A percentile compares a stretch with the other conserved stretches of the same genome.
These are phyloP conservation scores for Suillus bovinus DNA, from an alignment of 768 basidiomycete genomes.

Conservation along the genomic window DNA sequence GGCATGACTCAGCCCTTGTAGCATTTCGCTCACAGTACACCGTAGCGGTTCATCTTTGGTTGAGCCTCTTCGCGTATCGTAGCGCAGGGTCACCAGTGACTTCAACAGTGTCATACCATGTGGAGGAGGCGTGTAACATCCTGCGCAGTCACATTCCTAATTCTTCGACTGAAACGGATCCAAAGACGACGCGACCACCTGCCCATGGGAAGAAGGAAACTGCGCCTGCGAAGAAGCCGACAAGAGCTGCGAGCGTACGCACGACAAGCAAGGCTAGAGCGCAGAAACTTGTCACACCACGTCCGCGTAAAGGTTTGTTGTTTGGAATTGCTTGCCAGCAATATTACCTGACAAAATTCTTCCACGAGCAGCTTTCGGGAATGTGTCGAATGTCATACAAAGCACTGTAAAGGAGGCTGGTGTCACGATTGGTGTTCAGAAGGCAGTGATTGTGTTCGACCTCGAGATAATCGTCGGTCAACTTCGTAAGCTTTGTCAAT, in stretches of 20 bases:
- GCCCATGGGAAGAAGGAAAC: constrained; percentile 30
- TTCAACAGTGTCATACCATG: constrained; percentile 47
- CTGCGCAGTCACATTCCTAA: constrained; percentile 41
- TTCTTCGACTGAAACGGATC: constrained; percentile 22
- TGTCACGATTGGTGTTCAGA: constrained; percentile 6
- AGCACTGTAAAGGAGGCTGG: constrained; percentile 3
- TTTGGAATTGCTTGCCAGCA: not conserved
- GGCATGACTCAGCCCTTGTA: constrained; percentile 28
- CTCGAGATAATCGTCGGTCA: constrained; percentile 42
- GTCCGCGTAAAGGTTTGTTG: constrained; percentile 41
- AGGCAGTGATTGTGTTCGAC: constrained; percentile 17
- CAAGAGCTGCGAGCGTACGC: constrained; percentile 9
- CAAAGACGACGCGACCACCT: constrained; percentile 18
- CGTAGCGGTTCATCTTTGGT: constrained; percentile 62
- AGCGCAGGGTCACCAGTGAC: constrained; percentile 45
- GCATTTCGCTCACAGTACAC: constrained; percentile 47
- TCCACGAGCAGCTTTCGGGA: constrained; percentile 11
- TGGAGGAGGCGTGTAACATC: constrained; percentile 52
- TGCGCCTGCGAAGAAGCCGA: constrained; percentile 10
- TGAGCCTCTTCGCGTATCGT: constrained; percentile 70
- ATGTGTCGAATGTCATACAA: constrained; percentile 22
- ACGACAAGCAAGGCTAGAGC: constrained; percentile 25
- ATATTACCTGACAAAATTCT: not conserved
- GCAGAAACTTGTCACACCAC: constrained; percentile 44
- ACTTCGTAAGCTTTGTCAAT: constrained; percentile 46